A percentile compares a stretch with the other conserved stretches of the same genome.
Conservation (phyloP, 1,284 basidiomycete genomes). For the Sporisorium reilianum region DNA sequence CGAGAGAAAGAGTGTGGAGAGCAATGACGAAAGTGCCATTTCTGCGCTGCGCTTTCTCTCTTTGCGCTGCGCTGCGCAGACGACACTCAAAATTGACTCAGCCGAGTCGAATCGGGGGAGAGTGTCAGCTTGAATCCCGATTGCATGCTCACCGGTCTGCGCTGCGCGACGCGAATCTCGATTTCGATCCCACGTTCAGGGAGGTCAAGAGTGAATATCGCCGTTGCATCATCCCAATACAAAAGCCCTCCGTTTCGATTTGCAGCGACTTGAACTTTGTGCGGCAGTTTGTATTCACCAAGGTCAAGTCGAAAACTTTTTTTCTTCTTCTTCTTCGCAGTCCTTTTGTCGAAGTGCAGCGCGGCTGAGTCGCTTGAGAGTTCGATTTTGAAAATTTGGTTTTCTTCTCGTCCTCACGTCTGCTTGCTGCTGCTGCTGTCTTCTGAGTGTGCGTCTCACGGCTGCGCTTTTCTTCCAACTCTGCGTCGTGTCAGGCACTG, state of each 20-base stretch:
- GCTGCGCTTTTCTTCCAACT: constrained; percentile 1
- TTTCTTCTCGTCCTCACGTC: constrained; percentile 1
- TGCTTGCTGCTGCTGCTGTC: too few relatives aligned
- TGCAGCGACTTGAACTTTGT: neutral
- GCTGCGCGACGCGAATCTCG: constrained; percentile 29
- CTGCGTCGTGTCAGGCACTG: neutral
- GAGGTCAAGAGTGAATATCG: neutral
- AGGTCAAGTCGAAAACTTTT: constrained; percentile 34
- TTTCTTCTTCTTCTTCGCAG: neutral
- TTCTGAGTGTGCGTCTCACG: constrained; percentile 6
- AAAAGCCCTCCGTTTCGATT: constrained; percentile 1
- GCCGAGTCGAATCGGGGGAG: neutral
- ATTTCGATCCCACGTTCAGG: constrained; percentile 11
- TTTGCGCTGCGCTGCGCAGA: constrained; percentile 3
- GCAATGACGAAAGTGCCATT: constrained; percentile 5
- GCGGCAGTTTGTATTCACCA: neutral
- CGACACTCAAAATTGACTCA: constrained; percentile 9
- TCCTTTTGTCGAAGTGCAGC: neutral
- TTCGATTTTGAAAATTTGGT: constrained; percentile 8
- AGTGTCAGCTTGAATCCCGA: neutral
- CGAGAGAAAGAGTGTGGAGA: neutral
- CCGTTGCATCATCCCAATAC: constrained; percentile 8
- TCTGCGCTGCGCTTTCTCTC: neutral
- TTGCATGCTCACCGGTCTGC: too few relatives aligned
- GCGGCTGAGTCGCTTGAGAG: constrained; percentile 16